Evolutionary conservation across 2,329 filamentous ascomycete species (phyloP), one percentile per base, ranked within the genome.

Genomic region (Fusarium algeriense): DNA sequence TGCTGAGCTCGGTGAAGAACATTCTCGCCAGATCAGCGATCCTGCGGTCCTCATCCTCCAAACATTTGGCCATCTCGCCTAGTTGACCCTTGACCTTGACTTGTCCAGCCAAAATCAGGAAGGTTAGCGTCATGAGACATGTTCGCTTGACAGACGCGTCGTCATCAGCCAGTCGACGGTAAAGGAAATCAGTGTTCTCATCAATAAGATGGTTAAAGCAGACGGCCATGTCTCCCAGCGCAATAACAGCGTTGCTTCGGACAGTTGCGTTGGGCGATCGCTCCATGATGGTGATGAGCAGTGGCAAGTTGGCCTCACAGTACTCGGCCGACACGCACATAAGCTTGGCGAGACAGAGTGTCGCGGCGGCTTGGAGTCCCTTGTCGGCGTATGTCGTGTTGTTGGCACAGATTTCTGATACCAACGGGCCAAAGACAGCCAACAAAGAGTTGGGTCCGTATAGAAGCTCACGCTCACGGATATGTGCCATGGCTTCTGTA

Each of bases 161-260:
- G 19, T 89, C 85, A 78, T 99, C 97, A 19, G 96, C 97, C 11
- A 99, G 88, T 20, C 97, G 91, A 23, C 96, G 91, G 82, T 99
- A 99, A 44, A 99, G 83, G 85, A 98, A 99, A 80, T 99, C 96
- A 0, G 96, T 99, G 81, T 99, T 98, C 83, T 99, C 97, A 78
- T 99, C 97, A 75, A 99, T 98, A 53, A 99, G 89, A 78, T 99
- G 96, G 79, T 99, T 99, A 87, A 99, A 99, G 87, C 95, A 98
- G 26, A 99, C 96, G 0, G 97, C 97, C 96, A 99, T 99, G 79
- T 99, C 96, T 41, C 96, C 96, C 1, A 99, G 89, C 1, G 96
- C 95, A 75, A 99, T 97, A 20, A 99, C 97, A 13, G 97, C 93
- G 78, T 99, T 99, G 76, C 93, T 97, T 55, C 96, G 91, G 41